phyloP scores from a whole-genome alignment of 495 filamentous ascomycete genomes.

The Hyaloscypha finlandica region DNA sequence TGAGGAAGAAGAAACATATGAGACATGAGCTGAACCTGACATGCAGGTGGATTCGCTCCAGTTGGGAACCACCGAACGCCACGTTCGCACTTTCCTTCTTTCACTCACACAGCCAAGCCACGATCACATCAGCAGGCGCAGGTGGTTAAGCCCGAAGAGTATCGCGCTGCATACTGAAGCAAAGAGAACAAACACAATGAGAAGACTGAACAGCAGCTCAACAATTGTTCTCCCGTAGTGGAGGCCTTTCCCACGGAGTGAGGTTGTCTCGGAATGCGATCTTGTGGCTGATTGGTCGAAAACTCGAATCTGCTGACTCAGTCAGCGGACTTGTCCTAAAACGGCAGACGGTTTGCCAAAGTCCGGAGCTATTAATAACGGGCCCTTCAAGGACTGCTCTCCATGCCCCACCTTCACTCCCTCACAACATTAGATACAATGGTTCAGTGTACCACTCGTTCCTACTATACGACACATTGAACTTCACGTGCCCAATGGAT shows the following conservation, averaged over 20 bases:
- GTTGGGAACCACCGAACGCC: background rate
- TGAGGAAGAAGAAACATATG: conserved; percentile 5
- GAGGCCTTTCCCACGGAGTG: background rate
- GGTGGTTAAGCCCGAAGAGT: background rate
- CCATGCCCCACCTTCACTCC: background rate
- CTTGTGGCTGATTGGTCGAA: background rate
- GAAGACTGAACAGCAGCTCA: no score
- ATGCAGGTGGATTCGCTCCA: background rate
- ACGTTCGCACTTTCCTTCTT: background rate
- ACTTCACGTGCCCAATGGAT: conserved; percentile 1
- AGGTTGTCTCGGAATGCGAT: background rate
- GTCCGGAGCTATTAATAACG: background rate
- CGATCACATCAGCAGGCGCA: background rate
- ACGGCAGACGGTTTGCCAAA: background rate
- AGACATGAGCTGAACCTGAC: conserved; percentile 1
- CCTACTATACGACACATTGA: background rate
- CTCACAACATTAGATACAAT: background rate
- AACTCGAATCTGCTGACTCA: background rate
- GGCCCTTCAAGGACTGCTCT: background rate
- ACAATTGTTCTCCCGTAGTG: no score
- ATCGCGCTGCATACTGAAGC: no score
- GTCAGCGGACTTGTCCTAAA: background rate
- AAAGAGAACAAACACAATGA: no score
- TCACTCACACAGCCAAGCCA: background rate
- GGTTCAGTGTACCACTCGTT: background rate